These are phyloP conservation scores for Tuber brumale DNA, from an alignment of 495 filamentous ascomycete genomes.

Conservation along the genomic window DNA sequence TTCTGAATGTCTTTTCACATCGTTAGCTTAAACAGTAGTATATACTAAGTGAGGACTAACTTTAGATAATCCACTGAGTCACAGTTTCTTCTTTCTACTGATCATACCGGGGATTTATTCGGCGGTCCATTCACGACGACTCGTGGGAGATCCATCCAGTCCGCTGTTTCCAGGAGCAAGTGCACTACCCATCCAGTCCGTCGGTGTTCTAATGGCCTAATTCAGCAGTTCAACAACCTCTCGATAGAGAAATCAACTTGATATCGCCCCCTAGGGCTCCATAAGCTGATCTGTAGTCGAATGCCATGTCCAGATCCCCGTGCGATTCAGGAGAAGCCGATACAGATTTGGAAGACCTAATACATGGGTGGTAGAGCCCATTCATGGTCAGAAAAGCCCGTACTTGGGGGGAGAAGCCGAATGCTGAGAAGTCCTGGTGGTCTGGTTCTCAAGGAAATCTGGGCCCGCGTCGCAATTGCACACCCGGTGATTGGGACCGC, in stretches of 20 bases:
- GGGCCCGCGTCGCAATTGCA: background rate
- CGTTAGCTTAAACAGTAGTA: background rate
- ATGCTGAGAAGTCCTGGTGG: conserved; percentile 3
- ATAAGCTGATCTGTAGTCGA: background rate
- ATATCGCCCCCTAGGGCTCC: background rate
- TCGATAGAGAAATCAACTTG: background rate
- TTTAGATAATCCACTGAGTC: background rate
- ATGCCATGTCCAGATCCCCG: background rate
- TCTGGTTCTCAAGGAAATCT: background rate
- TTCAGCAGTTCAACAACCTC: background rate
- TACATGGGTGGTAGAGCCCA: background rate
- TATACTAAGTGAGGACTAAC: background rate
- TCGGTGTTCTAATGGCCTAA: background rate
- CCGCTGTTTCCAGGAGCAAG: background rate
- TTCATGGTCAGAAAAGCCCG: background rate
- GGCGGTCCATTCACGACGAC: background rate
- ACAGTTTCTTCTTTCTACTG: background rate
- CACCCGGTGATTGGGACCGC: background rate
- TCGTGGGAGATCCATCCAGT: background rate
- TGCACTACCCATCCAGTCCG: background rate
- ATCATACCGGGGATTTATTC: background rate
- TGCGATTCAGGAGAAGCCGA: conserved; percentile 1
- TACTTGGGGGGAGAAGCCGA: background rate
- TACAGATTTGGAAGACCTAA: background rate
- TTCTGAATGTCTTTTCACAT: background rate